A percentile compares a stretch with the other conserved stretches of the same genome.
Conservation (phyloP, 1,284 basidiomycete species). For the Vanrija humicola region DNA sequence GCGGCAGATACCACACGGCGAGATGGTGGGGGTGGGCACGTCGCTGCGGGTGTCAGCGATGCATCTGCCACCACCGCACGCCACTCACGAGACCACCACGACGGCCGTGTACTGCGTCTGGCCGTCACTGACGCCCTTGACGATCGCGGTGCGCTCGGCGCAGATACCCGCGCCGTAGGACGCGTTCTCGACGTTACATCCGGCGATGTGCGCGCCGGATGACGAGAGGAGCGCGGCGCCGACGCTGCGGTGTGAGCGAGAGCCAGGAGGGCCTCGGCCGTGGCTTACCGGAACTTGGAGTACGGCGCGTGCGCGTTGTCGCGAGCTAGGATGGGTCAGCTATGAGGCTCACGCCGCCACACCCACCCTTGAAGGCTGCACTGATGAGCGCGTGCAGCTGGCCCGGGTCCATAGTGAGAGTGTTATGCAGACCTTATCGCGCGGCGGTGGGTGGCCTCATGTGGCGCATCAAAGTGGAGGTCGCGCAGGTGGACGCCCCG, state of each 20-base stretch:
- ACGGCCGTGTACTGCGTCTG: constrained; percentile 63
- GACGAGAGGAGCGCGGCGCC: constrained; percentile 73
- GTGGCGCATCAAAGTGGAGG: neutral
- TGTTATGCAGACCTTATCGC: neutral
- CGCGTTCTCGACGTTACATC: constrained; percentile 86
- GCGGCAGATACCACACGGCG: constrained; percentile 87
- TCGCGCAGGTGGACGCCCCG: neutral
- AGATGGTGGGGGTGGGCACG: constrained; percentile 57
- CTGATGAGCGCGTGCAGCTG: constrained; percentile 36
- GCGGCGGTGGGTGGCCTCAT: neutral
- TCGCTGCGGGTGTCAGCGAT: constrained; percentile 52
- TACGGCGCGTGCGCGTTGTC: constrained; percentile 65
- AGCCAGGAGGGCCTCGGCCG: neutral
- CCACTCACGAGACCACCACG: constrained; percentile 65
- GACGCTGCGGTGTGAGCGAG: constrained; percentile 50
- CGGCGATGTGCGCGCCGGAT: constrained; percentile 69
- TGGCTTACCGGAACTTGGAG: constrained; percentile 66
- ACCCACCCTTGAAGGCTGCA: constrained; percentile 30
- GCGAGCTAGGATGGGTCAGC: constrained; percentile 51
- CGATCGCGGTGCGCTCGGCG: constrained; percentile 81
- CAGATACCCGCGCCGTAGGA: constrained; percentile 73
- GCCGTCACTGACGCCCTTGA: constrained; percentile 78
- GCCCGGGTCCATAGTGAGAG: constrained; percentile 15
- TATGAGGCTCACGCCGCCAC: too few species aligned
- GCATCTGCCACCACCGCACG: neutral